These are phyloP conservation scores for Hypoxylon sp. DNA, from an alignment of 2,329 filamentous ascomycete species.

Conservation along the genomic window DNA sequence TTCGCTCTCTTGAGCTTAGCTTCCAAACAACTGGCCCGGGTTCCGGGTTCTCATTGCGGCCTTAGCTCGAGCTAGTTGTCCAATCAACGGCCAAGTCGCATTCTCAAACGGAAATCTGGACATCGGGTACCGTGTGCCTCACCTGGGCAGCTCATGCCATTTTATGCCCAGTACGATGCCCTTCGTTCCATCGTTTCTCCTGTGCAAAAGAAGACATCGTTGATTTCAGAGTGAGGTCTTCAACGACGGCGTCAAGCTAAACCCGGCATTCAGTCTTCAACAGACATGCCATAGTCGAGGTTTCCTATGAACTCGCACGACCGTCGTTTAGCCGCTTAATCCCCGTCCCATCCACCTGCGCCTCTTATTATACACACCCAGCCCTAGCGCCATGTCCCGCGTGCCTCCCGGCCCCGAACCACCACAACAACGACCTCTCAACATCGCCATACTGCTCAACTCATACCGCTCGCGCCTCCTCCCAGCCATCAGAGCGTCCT, in stretches of 20 bases:
- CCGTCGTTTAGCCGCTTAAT: no score
- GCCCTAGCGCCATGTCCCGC: constrained; percentile 22
- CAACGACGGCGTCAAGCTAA: constrained; percentile 28
- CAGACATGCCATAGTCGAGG: constrained; percentile 44
- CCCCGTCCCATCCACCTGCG: constrained; percentile 7
- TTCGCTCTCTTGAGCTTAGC: constrained; percentile 21
- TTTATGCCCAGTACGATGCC: not conserved
- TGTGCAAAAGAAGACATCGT: not conserved
- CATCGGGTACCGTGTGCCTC: no score
- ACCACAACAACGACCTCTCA: constrained; percentile 41
- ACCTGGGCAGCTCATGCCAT: not conserved
- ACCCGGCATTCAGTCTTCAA: constrained; percentile 43
- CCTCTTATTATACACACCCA: constrained; percentile 17
- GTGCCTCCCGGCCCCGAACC: constrained; percentile 8
- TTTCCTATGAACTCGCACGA: constrained; percentile 6
- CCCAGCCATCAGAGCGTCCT: constrained; percentile 53
- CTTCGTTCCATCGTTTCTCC: not conserved
- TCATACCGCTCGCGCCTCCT: constrained; percentile 55
- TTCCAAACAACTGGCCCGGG: constrained; percentile 30
- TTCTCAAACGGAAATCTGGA: constrained; percentile 17
- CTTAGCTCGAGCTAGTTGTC: constrained; percentile 6
- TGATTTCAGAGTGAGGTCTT: constrained; percentile 22
- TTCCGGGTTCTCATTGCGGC: constrained; percentile 2
- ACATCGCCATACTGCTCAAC: constrained; percentile 56
- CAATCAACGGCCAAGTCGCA: constrained; percentile 28